These are phyloP conservation scores for Glycine soja DNA, from an alignment of 306 rosid genomes.

Conservation along the genomic window DNA sequence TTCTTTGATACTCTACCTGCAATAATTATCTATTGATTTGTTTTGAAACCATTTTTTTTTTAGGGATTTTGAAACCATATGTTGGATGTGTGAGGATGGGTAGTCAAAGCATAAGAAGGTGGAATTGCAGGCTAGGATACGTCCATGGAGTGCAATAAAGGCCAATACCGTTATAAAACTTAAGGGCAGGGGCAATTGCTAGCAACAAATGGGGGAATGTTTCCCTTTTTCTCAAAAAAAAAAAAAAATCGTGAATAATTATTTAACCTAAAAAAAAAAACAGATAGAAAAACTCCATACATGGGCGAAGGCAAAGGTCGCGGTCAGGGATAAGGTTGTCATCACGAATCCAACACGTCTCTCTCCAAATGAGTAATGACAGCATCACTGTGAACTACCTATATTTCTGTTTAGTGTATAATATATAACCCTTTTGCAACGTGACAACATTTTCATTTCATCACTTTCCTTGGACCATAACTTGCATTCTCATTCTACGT, in stretches of 20 bases:
- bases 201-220: neutral
- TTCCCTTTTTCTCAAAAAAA: neutral
- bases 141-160: neutral
- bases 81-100: neutral
- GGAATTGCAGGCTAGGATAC: neutral
- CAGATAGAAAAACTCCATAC: conserved; percentile 19
- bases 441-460: conserved; percentile 1
- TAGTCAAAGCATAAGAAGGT: neutral
- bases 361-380: conserved; percentile 44
- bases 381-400: conserved; percentile 36
- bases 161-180: neutral
- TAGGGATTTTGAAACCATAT: too few relatives aligned
- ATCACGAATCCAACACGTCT: conserved; percentile 47
- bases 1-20: too few relatives aligned
- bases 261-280: neutral
- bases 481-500: conserved; percentile 20
- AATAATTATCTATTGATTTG: too few relatives aligned
- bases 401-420: conserved; percentile 14
- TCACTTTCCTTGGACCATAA: conserved; percentile 22
- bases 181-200: conserved; percentile 22
- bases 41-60: too few relatives aligned
- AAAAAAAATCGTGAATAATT: neutral
- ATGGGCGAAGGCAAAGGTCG: conserved; percentile 49
- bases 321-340: conserved; percentile 45
- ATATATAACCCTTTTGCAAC: neutral